These are phyloP conservation scores for Psilocybe cubensis DNA, from an alignment of 768 basidiomycete species.

Conservation along the genomic window DNA sequence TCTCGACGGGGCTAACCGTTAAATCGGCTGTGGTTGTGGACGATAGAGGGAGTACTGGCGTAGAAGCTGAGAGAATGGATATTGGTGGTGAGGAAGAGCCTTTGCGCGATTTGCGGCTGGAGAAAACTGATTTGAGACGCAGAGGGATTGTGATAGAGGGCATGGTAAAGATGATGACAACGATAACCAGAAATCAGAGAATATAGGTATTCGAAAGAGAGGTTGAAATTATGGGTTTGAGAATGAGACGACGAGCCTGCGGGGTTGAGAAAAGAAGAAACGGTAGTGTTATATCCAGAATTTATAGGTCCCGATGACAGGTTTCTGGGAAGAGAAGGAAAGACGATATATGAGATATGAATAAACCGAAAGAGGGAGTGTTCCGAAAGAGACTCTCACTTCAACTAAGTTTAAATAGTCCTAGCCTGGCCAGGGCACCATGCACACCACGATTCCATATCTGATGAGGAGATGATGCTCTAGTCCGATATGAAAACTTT, in stretches of 20 bases:
- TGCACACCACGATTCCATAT: not conserved
- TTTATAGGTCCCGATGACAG: not conserved
- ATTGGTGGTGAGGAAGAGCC: not conserved
- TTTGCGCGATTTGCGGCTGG: not conserved
- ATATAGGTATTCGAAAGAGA: not conserved
- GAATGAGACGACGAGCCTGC: not conserved
- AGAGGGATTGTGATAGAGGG: not conserved
- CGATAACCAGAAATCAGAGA: not conserved
- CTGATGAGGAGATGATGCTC: not conserved
- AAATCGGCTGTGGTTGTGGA: not conserved
- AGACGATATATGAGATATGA: not conserved
- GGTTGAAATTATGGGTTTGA: not conserved
- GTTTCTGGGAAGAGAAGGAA: not conserved
- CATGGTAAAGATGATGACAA: not conserved
- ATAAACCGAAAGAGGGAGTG: not conserved
- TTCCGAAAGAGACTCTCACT: too few relatives aligned
- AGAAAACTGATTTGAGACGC: conserved; percentile 7
- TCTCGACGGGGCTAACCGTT: not conserved
- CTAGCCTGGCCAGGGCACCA: not conserved
- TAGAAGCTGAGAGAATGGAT: not conserved
- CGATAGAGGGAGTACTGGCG: not conserved
- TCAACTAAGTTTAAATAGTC: not conserved
- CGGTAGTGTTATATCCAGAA: not conserved
- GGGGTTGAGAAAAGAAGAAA: not conserved
- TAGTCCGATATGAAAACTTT: not conserved